Percentiles rank a stretch among this genome's conserved stretches.
These are phyloP conservation scores for Aspergillus persii DNA, from an alignment of 2,329 filamentous ascomycete species.

Conservation along the genomic window DNA sequence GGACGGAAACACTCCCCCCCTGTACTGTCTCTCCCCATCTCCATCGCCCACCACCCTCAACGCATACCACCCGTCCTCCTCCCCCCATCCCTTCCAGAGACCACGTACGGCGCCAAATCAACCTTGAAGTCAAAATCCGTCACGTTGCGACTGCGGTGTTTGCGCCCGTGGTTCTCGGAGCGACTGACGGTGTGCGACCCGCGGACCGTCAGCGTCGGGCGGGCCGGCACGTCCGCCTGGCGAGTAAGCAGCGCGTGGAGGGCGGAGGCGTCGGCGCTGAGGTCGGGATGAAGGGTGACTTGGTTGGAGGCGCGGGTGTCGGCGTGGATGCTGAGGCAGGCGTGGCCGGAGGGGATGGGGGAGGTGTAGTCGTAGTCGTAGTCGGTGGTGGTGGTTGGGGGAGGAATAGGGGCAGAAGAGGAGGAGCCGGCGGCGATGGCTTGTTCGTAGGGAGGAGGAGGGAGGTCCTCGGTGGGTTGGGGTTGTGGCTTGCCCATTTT, in stretches of 20 bases:
- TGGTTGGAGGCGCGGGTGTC: not conserved
- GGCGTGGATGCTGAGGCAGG: conserved; percentile 7
- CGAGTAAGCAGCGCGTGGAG: conserved; percentile 47
- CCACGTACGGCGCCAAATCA: conserved; percentile 20
- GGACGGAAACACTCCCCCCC: conserved; percentile 21
- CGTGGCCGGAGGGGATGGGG: conserved; percentile 4
- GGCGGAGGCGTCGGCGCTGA: conserved; percentile 8
- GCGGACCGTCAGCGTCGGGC: conserved; percentile 52
- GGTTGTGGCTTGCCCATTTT: not conserved
- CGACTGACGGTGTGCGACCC: conserved; percentile 53
- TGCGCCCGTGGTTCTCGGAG: conserved; percentile 14
- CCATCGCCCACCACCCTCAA: conserved; percentile 21
- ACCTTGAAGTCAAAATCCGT: conserved; percentile 32
- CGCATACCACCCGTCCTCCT: conserved; percentile 13
- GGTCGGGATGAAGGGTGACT: conserved; percentile 6
- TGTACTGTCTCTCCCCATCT: conserved; percentile 24
- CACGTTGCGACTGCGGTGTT: conserved; percentile 24
- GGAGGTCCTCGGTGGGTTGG: not conserved
- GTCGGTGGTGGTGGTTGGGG: too few relatives aligned
- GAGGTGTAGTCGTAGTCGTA: not conserved
- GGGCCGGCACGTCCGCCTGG: conserved; percentile 45
- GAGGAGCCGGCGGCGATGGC: not conserved
- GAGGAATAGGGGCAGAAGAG: not conserved
- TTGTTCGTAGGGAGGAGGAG: not conserved
- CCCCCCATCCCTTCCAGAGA: conserved; percentile 12